phyloP scores from a whole-genome alignment of 1,139 yeast species.

The Nadsonia commutata region DNA sequence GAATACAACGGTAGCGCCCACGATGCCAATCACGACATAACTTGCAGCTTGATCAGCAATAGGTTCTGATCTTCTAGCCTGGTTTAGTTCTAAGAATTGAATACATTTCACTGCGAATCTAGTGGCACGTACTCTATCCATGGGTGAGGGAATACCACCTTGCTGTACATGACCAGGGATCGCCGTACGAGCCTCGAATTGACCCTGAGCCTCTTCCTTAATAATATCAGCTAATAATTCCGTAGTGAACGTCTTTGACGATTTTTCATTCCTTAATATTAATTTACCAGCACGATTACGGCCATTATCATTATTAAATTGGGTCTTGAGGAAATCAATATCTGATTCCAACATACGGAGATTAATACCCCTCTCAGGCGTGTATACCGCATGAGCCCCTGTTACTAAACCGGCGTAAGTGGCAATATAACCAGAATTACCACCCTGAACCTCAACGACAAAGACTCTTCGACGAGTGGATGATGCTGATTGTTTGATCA shows the following conservation, averaged over 20 bases:
- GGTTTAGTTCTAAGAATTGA: conserved; percentile 53
- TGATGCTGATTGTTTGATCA: conserved; percentile 86
- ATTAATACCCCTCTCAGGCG: conserved; percentile 77
- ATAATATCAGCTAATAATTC: conserved; percentile 71
- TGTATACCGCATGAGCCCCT: conserved; percentile 87
- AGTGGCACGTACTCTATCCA: conserved; percentile 85
- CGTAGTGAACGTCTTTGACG: conserved; percentile 71
- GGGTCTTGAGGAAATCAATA: conserved; percentile 50
- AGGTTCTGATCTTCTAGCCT: neutral
- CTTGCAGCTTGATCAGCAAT: conserved; percentile 25
- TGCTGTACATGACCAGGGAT: conserved; percentile 98
- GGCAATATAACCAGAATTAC: conserved; percentile 87
- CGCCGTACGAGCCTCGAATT: conserved; percentile 87
- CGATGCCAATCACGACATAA: conserved; percentile 79
- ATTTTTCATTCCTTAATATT: conserved; percentile 70
- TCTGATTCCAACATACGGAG: conserved; percentile 64
- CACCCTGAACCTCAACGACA: conserved; percentile 96
- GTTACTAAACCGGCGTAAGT: conserved; percentile 77
- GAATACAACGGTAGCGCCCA: conserved; percentile 62
- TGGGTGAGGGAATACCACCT: conserved; percentile 91
- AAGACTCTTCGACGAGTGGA: conserved; percentile 90
- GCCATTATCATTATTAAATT: conserved; percentile 65
- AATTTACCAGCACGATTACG: conserved; percentile 77
- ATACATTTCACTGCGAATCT: conserved; percentile 82
- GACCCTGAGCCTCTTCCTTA: conserved; percentile 57